phyloP scores from a whole-genome alignment of 2,329 filamentous ascomycete genomes.

The Stagonosporopsis cucurbitacearum region DNA sequence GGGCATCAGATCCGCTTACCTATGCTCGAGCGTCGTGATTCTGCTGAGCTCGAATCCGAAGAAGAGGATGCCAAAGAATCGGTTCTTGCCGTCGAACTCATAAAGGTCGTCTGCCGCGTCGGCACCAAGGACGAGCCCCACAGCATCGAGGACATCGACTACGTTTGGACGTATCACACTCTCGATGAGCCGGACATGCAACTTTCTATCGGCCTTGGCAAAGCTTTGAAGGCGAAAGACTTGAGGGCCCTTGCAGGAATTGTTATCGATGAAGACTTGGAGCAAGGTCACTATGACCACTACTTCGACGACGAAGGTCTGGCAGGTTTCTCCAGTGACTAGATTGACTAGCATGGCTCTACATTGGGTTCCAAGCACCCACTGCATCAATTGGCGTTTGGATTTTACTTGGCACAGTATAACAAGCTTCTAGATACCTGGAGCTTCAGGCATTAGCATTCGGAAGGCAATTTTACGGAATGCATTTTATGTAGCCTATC shows the following conservation, averaged over 20 bases:
- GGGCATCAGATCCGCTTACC: conserved; percentile 21
- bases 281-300: conserved; percentile 19
- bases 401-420: background rate
- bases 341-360: background rate
- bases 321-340: conserved; percentile 18
- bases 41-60: conserved; percentile 20
- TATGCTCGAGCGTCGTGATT: conserved; percentile 33
- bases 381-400: background rate
- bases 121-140: conserved; percentile 36
- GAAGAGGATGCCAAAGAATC: conserved; percentile 14
- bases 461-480: no score
- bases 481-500: no score
- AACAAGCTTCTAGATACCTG: background rate
- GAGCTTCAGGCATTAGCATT: background rate
- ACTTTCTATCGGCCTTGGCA: conserved; percentile 39
- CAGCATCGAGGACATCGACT: conserved; percentile 36
- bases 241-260: conserved; percentile 31
- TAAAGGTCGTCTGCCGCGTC: conserved; percentile 36
- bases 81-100: conserved; percentile 32
- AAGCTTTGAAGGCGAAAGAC: conserved; percentile 25
- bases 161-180: conserved; percentile 36
- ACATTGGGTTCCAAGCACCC: background rate
- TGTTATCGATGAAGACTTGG: conserved; percentile 23
- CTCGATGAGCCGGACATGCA: conserved; percentile 31
- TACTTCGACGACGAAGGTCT: conserved; percentile 21